These are phyloP conservation scores for Apiospora arundinis DNA, from an alignment of 2,329 filamentous ascomycete species.

Conservation along the genomic window DNA sequence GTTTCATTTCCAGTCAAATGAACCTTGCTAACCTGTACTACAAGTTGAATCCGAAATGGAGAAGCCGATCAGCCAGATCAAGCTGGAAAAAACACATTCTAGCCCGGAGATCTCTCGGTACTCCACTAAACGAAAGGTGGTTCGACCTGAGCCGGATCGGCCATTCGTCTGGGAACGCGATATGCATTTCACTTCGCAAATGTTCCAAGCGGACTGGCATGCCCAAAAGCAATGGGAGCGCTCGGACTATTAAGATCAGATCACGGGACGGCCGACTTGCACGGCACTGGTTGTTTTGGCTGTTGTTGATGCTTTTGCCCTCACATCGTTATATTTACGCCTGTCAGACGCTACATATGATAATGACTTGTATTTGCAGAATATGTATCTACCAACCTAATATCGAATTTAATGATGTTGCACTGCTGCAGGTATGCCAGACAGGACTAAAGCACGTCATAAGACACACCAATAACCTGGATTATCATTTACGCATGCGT, in stretches of 20 bases:
- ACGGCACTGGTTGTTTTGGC: neutral
- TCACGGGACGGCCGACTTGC: neutral
- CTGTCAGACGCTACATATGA: neutral
- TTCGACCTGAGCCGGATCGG: neutral
- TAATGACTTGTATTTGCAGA: neutral
- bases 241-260: neutral
- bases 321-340: neutral
- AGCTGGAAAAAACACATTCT: too few relatives aligned
- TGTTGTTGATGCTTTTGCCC: neutral
- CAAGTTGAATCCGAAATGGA: neutral
- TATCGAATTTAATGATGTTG: too few relatives aligned
- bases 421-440: too few relatives aligned
- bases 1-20: too few relatives aligned
- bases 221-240: slow-evolving; percentile 32
- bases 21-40: neutral
- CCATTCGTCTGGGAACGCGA: slow-evolving; percentile 46
- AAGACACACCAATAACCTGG: neutral
- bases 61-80: neutral
- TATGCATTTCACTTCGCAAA: slow-evolving; percentile 52
- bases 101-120: too few relatives aligned
- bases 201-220: slow-evolving; percentile 51
- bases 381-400: too few relatives aligned
- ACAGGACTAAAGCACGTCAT: neutral
- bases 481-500: neutral
- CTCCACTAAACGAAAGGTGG: neutral